Evolutionary conservation across 139 green algal species (phyloP).

Genomic region (Mesostigma viride): DNA sequence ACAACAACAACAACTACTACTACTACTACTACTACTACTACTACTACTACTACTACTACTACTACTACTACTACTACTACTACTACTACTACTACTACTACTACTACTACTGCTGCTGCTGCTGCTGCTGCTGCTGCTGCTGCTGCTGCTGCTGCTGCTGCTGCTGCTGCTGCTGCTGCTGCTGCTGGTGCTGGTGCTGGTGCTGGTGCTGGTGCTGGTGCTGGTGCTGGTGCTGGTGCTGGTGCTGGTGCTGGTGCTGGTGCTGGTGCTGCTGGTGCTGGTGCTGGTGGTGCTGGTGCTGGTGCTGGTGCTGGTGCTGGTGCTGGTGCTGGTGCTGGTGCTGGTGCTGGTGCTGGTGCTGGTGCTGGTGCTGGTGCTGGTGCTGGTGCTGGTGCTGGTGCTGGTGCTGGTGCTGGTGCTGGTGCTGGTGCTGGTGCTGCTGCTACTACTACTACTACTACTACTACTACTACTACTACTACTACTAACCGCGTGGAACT

Average conservation of each 20-base stretch:
- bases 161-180: too few relatives aligned
- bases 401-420: not conserved
- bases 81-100: too few relatives aligned
- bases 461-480: constrained; percentile 4
- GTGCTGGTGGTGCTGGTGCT: not conserved
- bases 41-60: too few relatives aligned
- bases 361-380: not conserved
- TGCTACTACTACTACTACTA: constrained; percentile 2
- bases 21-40: too few relatives aligned
- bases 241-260: not conserved
- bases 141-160: too few relatives aligned
- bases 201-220: not conserved
- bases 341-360: not conserved
- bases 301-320: not conserved
- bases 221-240: not conserved
- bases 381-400: not conserved
- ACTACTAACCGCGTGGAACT: not conserved
- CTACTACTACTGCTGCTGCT: too few relatives aligned
- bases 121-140: too few relatives aligned
- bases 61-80: too few relatives aligned
- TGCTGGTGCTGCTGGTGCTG: not conserved
- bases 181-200: not conserved
- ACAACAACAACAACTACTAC: too few relatives aligned
- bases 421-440: not conserved
- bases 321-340: not conserved